These are phyloP conservation scores for Ogataea zsoltii DNA, from an alignment of 805 yeast species.

Conservation along the genomic window DNA sequence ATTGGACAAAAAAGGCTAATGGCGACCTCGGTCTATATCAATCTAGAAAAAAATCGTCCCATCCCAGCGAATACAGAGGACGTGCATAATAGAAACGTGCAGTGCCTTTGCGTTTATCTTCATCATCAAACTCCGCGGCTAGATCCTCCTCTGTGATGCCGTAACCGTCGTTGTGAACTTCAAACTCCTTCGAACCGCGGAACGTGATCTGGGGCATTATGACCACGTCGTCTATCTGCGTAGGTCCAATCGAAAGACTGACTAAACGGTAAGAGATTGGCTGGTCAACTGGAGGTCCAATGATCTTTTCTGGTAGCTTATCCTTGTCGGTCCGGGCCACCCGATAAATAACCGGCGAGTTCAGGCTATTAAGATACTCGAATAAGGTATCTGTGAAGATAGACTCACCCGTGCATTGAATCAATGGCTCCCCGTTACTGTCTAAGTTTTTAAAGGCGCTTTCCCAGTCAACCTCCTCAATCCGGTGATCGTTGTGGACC, in stretches of 20 bases:
- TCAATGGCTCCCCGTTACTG: constrained; percentile 33
- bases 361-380: constrained; percentile 30
- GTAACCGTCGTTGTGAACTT: constrained; percentile 4
- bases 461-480: constrained; percentile 28
- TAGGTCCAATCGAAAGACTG: constrained; percentile 30
- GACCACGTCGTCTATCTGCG: constrained; percentile 33
- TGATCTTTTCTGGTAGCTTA: constrained; percentile 18
- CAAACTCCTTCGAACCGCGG: constrained; percentile 23
- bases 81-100: constrained; percentile 29
- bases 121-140: constrained; percentile 26
- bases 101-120: constrained; percentile 27
- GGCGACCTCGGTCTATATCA: neutral
- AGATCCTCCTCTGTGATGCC: constrained; percentile 7
- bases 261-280: constrained; percentile 28
- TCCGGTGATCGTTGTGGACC: constrained; percentile 17
- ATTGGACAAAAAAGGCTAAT: neutral
- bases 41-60: constrained; percentile 10
- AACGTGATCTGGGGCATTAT: constrained; percentile 33
- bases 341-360: constrained; percentile 24
- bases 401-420: constrained; percentile 35
- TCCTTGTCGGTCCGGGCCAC: constrained; percentile 24
- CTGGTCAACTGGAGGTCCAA: constrained; percentile 29
- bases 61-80: constrained; percentile 20
- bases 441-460: constrained; percentile 29
- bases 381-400: constrained; percentile 35